Conservation (phyloP, 352 stramenopile species). For the Phytophthora tentaculata region DNA sequence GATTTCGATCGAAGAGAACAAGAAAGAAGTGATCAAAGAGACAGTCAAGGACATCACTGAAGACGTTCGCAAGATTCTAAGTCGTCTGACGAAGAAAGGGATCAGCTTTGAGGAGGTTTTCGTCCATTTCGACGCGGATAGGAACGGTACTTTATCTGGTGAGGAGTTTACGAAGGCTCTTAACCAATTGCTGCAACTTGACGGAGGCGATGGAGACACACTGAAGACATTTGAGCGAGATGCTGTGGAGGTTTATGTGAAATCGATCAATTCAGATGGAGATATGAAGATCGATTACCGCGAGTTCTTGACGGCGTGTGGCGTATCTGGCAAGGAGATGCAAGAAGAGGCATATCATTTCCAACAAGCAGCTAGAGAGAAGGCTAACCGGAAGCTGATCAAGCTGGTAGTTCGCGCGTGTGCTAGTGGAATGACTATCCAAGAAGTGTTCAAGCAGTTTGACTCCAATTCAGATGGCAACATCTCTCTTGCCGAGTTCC, state of each 20-base stretch:
- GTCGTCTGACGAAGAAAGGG: constrained; percentile 51
- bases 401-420: constrained; percentile 65
- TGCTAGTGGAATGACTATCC: constrained; percentile 48
- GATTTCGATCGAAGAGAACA: constrained; percentile 52
- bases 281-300: constrained; percentile 69
- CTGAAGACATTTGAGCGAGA: constrained; percentile 54
- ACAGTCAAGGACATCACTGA: constrained; percentile 55
- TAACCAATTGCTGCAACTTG: constrained; percentile 47
- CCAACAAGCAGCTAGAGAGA: constrained; percentile 17
- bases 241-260: constrained; percentile 47
- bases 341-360: constrained; percentile 22
- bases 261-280: constrained; percentile 65
- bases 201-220: constrained; percentile 12
- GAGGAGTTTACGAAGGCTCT: constrained; percentile 62
- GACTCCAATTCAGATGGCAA: constrained; percentile 65
- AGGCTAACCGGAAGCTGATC: constrained; percentile 63
- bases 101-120: constrained; percentile 71
- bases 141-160: constrained; percentile 62
- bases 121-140: constrained; percentile 69
- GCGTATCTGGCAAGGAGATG: constrained; percentile 35
- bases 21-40: constrained; percentile 47
- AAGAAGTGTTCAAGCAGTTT: constrained; percentile 82
- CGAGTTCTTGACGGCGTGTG: constrained; percentile 70
- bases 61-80: constrained; percentile 52
- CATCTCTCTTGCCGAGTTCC: constrained; percentile 67